Evolutionary conservation across 148 eudicot genomes (phyloP), one percentile per base, ranked within the genome.

Genomic region (Vaccinium corymbosum): DNA sequence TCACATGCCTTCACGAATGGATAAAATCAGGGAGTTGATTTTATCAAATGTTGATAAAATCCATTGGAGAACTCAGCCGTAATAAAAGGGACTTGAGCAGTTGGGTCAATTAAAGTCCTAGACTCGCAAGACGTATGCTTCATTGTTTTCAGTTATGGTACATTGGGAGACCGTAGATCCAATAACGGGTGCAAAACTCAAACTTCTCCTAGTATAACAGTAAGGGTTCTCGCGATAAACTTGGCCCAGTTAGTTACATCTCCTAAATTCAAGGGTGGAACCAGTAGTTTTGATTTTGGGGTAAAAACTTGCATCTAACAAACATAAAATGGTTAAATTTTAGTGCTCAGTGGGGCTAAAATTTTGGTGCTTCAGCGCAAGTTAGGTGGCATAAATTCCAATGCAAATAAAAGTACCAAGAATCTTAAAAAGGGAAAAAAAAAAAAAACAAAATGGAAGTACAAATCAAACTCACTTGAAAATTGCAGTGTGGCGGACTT

Each of bases 401-500:
- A 32, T 14, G 42, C 38, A 35, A 48, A 50, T 13, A 14, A 49
- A n/a, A 49, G 12, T 6, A 7, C 19, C 79, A 11, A 49, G 17
- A 49, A 76, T 22, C 35, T 49, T 8, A n/a, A n/a, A n/a, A n/a
- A n/a, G n/a, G n/a, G 13, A 13, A 49, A n/a, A 42, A 42, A 49
- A 17, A 15, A 7, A 75, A 49, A 6, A 22, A 11, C 1, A 13
- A 51, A 76, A 76, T 13, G 14, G 35, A 11, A 78, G 19, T 6
- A 78, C 57, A 84, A 80, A 48, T 59, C 9, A 78, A 64, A 64
- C 85, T 89, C 9, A 94, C 98, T 94, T 91, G 82, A 93, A 93
- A 76, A 79, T 59, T 12, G 91, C 82, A 83, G 90, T 83, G 76
- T 88, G 90, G 85, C 86, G 87, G 76, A 90, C 85, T 61, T 81